phyloP scores from a whole-genome alignment of 1,139 yeast species.

The Taphrina deformans region DNA sequence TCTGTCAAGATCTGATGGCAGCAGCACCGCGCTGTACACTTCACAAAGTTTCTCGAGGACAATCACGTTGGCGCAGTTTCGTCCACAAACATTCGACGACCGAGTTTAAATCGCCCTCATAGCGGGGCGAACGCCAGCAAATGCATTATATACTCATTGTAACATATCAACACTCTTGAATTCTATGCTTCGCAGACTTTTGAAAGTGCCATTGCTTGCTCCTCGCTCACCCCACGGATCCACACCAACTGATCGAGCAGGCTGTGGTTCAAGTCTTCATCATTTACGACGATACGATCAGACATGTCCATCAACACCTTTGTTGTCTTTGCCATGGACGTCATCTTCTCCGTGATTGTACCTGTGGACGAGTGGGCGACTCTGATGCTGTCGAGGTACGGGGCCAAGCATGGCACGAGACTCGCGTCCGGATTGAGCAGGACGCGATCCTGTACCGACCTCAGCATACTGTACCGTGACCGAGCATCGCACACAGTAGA shows the following conservation, averaged over 20 bases:
- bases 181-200: background rate
- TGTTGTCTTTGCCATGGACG: background rate
- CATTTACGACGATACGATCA: background rate
- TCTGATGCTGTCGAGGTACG: background rate
- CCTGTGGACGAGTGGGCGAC: background rate
- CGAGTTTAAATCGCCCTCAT: no score
- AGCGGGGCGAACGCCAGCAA: no score
- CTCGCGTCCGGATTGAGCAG: slow-evolving; percentile 42
- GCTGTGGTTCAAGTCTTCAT: background rate
- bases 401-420: slow-evolving; percentile 2
- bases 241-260: slow-evolving; percentile 6
- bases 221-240: background rate
- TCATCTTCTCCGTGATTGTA: slow-evolving; percentile 1
- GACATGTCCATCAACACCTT: slow-evolving; percentile 14
- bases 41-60: no score
- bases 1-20: no score
- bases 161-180: background rate
- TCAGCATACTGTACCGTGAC: slow-evolving; percentile 65
- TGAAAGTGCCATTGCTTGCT: background rate
- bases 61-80: no score
- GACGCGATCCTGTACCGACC: slow-evolving; percentile 71
- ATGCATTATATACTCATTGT: background rate
- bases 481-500: slow-evolving; percentile 58
- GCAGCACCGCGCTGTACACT: no score
- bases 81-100: no score